Percentiles rank a stretch among this genome's conserved stretches.
Evolutionary conservation across 331 rosid species (phyloP).

Genomic region (Acacia pycnantha): DNA sequence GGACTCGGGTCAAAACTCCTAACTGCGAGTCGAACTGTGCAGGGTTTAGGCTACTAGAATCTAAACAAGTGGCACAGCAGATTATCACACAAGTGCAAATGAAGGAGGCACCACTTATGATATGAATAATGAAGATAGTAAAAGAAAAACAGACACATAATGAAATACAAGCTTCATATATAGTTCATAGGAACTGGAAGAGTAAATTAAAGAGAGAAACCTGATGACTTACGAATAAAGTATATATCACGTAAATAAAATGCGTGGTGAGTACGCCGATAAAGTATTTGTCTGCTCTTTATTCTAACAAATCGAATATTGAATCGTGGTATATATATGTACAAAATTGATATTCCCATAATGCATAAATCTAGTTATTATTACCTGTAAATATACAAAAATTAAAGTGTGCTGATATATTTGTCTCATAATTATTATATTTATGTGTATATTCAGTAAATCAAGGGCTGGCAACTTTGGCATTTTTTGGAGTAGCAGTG

Average conservation of each 20-base stretch:
- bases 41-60: too few relatives aligned
- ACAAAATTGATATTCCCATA: background rate
- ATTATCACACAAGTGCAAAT: too few relatives aligned
- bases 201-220: too few relatives aligned
- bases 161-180: too few relatives aligned
- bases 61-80: too few relatives aligned
- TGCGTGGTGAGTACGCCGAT: background rate
- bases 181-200: background rate
- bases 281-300: background rate
- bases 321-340: background rate
- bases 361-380: background rate
- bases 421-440: background rate
- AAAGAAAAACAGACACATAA: too few relatives aligned
- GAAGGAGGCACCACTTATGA: too few relatives aligned
- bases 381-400: background rate
- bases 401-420: background rate
- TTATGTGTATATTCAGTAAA: slow-evolving; percentile 42
- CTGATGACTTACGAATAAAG: background rate
- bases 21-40: too few relatives aligned
- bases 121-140: too few relatives aligned
- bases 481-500: slow-evolving; percentile 84
- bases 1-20: too few relatives aligned
- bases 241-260: too few relatives aligned
- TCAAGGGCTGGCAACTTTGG: slow-evolving; percentile 78
- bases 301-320: background rate